These are phyloP conservation scores for Arctium lappa DNA, from an alignment of 129 eudicot genomes.

Conservation along the genomic window DNA sequence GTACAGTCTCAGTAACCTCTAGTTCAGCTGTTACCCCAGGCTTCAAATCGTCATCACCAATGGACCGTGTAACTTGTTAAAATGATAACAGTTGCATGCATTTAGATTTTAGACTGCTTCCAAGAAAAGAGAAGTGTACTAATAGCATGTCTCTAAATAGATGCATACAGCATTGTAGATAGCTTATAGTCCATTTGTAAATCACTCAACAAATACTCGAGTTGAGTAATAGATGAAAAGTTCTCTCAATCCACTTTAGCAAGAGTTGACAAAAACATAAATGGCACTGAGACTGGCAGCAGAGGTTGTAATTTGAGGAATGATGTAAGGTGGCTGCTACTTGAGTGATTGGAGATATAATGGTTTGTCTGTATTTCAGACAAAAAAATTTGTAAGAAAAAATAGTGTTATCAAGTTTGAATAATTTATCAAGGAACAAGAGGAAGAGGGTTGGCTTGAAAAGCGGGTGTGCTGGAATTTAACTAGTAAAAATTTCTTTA, in stretches of 20 bases:
- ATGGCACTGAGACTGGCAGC: neutral
- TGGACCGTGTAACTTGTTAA: slow-evolving; percentile 85
- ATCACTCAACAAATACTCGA: no score
- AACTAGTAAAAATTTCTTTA: neutral
- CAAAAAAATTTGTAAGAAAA: neutral
- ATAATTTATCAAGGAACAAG: neutral
- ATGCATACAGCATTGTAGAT: no score
- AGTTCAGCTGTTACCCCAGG: slow-evolving; percentile 99
- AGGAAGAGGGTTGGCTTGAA: neutral
- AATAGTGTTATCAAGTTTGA: neutral
- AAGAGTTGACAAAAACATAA: neutral
- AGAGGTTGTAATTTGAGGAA: neutral
- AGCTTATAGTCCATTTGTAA: no score
- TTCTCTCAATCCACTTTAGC: neutral
- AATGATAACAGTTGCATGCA: neutral
- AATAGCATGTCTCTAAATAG: no score
- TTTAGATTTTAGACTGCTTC: neutral
- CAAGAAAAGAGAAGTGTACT: neutral
- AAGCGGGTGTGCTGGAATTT: neutral
- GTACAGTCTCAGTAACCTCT: slow-evolving; percentile 69
- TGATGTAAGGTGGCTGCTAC: neutral
- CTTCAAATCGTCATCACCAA: slow-evolving; percentile 97
- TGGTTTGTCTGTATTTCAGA: neutral
- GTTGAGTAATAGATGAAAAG: no score
- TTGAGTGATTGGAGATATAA: neutral